These are phyloP conservation scores for Cytospora piceae DNA, from an alignment of 2,329 filamentous ascomycete species.

Conservation along the genomic window DNA sequence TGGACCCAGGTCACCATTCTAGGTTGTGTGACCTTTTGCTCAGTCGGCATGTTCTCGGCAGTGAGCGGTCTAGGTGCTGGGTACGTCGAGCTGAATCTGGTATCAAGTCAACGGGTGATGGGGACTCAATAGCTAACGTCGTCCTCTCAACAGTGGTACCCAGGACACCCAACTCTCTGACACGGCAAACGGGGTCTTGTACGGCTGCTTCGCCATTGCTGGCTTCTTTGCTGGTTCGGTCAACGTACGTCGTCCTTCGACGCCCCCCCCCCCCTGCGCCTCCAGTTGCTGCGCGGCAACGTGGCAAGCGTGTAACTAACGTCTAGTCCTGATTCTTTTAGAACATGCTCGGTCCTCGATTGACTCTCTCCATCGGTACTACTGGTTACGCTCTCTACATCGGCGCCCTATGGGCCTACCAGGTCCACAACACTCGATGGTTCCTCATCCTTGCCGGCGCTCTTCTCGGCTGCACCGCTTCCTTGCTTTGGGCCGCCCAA, in stretches of 20 bases:
- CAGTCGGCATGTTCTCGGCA: conserved; percentile 35
- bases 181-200: conserved; percentile 34
- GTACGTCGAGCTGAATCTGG: conserved; percentile 1
- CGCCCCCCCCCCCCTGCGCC: too few species aligned
- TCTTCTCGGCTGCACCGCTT: conserved; percentile 31
- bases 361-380: conserved; percentile 32
- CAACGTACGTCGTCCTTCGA: conserved; percentile 25
- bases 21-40: conserved; percentile 34
- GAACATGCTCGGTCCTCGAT: conserved; percentile 33
- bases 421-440: conserved; percentile 31
- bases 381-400: conserved; percentile 32
- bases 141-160: conserved; percentile 22
- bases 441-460: conserved; percentile 33
- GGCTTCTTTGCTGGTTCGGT: conserved; percentile 31
- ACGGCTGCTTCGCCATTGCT: conserved; percentile 31
- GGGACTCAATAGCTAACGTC: not conserved
- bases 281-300: not conserved
- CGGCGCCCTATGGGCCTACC: conserved; percentile 32
- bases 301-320: not conserved
- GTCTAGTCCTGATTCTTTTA: conserved; percentile 11
- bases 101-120: not conserved
- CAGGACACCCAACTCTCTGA: conserved; percentile 31
- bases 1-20: conserved; percentile 34
- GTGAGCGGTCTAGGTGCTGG: conserved; percentile 30
- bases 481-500: conserved; percentile 33